These are phyloP conservation scores for Sarocladium strictum DNA, from an alignment of 2,329 filamentous ascomycete genomes.

Conservation along the genomic window DNA sequence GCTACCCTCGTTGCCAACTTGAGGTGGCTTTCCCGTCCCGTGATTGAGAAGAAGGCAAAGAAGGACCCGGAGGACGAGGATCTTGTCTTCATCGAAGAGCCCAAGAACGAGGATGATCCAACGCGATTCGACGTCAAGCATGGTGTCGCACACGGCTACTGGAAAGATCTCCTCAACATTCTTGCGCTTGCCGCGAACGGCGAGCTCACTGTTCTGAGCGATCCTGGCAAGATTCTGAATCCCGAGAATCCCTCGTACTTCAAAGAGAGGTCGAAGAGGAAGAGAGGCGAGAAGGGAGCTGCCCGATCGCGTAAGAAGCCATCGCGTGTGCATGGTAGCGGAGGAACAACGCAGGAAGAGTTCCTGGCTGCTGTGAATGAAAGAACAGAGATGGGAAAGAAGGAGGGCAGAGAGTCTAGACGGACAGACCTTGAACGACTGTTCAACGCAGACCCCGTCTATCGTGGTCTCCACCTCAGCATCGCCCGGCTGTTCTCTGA, in stretches of 20 bases:
- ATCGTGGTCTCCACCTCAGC: conserved; percentile 45
- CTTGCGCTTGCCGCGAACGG: conserved; percentile 44
- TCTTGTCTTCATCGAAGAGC: conserved; percentile 23
- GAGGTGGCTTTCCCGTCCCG: conserved; percentile 46
- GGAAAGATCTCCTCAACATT: conserved; percentile 56
- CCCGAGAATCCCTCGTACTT: conserved; percentile 21
- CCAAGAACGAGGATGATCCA: conserved; percentile 22
- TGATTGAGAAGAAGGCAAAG: conserved; percentile 47
- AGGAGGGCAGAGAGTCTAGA: background rate
- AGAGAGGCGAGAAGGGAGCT: conserved; percentile 9
- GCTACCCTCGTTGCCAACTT: conserved; percentile 48
- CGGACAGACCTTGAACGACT: conserved; percentile 11
- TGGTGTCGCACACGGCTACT: conserved; percentile 53
- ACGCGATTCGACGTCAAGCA: conserved; percentile 35
- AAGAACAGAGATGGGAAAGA: background rate
- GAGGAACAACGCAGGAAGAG: background rate
- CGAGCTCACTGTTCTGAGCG: conserved; percentile 34
- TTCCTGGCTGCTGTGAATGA: background rate
- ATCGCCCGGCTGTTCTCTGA: conserved; percentile 51
- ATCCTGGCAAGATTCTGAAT: conserved; percentile 36
- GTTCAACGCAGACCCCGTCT: conserved; percentile 38
- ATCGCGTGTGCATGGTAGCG: background rate
- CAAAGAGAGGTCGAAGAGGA: conserved; percentile 5
- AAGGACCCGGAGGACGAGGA: conserved; percentile 30
- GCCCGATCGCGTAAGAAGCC: background rate